phyloP scores from a whole-genome alignment of 345 rosid genomes.

The Euphorbia tirucalli region DNA sequence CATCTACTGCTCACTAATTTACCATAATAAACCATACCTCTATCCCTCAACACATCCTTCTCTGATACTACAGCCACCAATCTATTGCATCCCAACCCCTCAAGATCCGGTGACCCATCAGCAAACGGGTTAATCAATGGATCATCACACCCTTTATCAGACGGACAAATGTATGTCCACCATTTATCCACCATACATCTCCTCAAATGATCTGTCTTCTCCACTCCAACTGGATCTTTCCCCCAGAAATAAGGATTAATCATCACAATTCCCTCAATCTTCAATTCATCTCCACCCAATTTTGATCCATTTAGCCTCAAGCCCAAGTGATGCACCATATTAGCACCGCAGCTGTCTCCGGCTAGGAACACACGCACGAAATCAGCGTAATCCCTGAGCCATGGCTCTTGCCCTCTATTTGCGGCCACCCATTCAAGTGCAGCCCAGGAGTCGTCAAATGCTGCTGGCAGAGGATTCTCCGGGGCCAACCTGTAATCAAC shows the following conservation, averaged over 20 bases:
- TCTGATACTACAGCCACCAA: conserved; percentile 55
- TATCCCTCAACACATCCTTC: conserved; percentile 54
- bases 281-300: conserved; percentile 16
- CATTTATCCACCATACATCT: conserved; percentile 72
- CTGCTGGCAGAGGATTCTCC: conserved; percentile 64
- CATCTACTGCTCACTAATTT: conserved; percentile 47
- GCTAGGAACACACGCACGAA: conserved; percentile 41
- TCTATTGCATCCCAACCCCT: conserved; percentile 48
- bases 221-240: conserved; percentile 55
- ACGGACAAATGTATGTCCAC: conserved; percentile 72
- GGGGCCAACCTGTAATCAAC: conserved; percentile 72
- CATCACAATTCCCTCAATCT: conserved; percentile 60
- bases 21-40: conserved; percentile 59
- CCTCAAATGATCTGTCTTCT: conserved; percentile 39
- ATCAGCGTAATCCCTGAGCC: conserved; percentile 55
- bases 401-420: conserved; percentile 28
- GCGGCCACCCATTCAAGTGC: conserved; percentile 52
- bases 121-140: conserved; percentile 72
- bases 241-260: conserved; percentile 61
- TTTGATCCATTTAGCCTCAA: conserved; percentile 32
- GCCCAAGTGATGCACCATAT: conserved; percentile 64
- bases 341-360: conserved; percentile 83
- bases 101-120: conserved; percentile 45
- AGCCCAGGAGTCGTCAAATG: conserved; percentile 70
- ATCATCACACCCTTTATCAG: conserved; percentile 67